These are phyloP conservation scores for Canna indica DNA, from an alignment of 176 grass and related monocot genomes.

Conservation along the genomic window DNA sequence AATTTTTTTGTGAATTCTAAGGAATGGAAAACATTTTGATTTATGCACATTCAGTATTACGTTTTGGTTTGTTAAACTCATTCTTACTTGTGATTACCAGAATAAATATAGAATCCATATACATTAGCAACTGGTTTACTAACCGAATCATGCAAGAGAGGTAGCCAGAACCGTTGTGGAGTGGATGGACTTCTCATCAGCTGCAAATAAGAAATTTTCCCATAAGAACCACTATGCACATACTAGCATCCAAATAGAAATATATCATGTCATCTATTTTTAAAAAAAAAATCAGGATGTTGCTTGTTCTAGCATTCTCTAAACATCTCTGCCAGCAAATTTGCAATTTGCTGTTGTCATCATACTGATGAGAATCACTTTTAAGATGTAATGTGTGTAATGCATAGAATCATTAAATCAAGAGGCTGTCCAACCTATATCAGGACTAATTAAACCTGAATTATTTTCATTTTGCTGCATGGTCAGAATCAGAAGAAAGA, in stretches of 20 bases:
- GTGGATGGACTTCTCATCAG: slow-evolving; percentile 89
- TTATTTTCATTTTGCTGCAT: no score
- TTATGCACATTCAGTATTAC: not conserved
- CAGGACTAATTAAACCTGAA: no score
- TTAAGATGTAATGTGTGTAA: no score
- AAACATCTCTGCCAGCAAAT: not conserved
- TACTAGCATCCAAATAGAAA: not conserved
- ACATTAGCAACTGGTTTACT: slow-evolving; percentile 21
- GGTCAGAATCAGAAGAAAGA: no score
- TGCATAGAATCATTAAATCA: not conserved
- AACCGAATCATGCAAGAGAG: slow-evolving; percentile 81
- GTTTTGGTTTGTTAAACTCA: not conserved
- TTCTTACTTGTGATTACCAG: not conserved
- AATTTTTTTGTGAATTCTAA: no score
- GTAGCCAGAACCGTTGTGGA: slow-evolving; percentile 85
- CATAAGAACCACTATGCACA: not conserved
- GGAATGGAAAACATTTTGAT: not conserved
- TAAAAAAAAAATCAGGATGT: not conserved
- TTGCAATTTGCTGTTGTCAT: not conserved
- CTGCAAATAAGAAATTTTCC: slow-evolving; percentile 32
- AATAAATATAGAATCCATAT: not conserved
- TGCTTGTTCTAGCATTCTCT: not conserved
- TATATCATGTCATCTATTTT: not conserved
- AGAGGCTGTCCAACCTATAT: no score
- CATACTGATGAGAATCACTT: not conserved